phyloP scores from a whole-genome alignment of 495 filamentous ascomycete species.

The Annulohypoxylon nitens region DNA sequence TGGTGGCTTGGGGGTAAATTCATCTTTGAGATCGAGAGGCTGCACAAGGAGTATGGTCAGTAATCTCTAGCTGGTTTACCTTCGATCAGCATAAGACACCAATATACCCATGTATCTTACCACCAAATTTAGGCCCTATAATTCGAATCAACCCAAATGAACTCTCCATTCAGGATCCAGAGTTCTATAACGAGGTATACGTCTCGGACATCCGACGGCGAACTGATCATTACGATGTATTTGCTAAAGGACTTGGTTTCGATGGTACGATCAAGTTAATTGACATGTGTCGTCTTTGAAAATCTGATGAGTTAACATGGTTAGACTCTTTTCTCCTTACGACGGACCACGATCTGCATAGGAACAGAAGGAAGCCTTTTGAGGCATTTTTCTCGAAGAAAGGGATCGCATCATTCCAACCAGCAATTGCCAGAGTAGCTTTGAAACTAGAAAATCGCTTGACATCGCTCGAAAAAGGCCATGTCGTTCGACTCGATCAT shows the following conservation, averaged over 20 bases:
- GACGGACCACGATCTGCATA: slow-evolving; percentile 50
- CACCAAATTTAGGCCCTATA: too few species aligned
- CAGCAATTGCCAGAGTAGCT: slow-evolving; percentile 42
- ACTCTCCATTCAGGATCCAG: background rate
- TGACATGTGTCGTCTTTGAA: too few species aligned
- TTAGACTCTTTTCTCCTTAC: slow-evolving; percentile 6
- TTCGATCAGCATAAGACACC: background rate
- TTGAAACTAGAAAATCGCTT: background rate
- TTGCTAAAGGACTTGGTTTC: background rate
- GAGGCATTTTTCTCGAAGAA: slow-evolving; percentile 55
- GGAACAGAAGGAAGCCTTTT: slow-evolving; percentile 49
- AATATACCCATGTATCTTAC: too few species aligned
- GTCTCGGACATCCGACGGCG: slow-evolving; percentile 1
- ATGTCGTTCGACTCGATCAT: background rate
- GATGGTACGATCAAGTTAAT: background rate
- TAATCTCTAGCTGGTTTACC: too few species aligned
- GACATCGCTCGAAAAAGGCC: background rate
- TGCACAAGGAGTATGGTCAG: too few species aligned
- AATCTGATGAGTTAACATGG: too few species aligned
- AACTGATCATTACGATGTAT: background rate
- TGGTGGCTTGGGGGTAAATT: too few species aligned
- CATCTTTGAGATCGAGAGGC: too few species aligned
- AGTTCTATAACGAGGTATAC: slow-evolving; percentile 25
- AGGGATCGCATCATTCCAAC: slow-evolving; percentile 49
- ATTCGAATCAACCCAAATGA: too few species aligned